Evolutionary conservation across 1,139 yeast species (phyloP).

Genomic region (Yamadazyma trypodendri): DNA sequence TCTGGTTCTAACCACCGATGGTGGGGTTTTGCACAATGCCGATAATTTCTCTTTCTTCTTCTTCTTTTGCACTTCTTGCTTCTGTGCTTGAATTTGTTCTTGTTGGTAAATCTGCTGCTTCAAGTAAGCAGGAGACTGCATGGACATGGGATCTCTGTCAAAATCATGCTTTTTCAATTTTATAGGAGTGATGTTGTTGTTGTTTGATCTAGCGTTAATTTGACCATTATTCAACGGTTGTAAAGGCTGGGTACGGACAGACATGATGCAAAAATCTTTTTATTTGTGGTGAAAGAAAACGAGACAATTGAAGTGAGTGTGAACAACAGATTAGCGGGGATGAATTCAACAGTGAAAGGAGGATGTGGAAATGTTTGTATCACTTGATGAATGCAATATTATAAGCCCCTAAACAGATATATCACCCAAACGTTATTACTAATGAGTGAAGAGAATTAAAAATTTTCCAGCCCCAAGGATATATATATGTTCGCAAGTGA

Average conservation of each 20-base stretch:
- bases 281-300: not conserved
- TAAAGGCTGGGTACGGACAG: constrained; percentile 44
- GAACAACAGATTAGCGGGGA: not conserved
- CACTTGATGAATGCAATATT: not conserved
- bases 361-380: not conserved
- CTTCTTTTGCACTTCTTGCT: constrained; percentile 22
- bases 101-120: constrained; percentile 16
- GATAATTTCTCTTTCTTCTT: constrained; percentile 87
- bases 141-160: constrained; percentile 12
- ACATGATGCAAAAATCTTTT: constrained; percentile 20
- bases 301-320: not conserved
- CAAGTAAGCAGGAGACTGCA: constrained; percentile 15
- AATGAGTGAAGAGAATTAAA: not conserved
- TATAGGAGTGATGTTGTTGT: constrained; percentile 43
- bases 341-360: too few relatives aligned
- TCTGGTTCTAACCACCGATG: constrained; percentile 84
- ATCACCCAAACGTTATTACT: not conserved
- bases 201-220: constrained; percentile 33
- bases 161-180: constrained; percentile 28
- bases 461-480: not conserved
- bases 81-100: constrained; percentile 17
- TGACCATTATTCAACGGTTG: constrained; percentile 50
- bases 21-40: constrained; percentile 90
- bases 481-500: not conserved
- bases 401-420: too few relatives aligned